Conservation (phyloP, 2,329 filamentous ascomycete species). For the Colletotrichum truncatum region DNA sequence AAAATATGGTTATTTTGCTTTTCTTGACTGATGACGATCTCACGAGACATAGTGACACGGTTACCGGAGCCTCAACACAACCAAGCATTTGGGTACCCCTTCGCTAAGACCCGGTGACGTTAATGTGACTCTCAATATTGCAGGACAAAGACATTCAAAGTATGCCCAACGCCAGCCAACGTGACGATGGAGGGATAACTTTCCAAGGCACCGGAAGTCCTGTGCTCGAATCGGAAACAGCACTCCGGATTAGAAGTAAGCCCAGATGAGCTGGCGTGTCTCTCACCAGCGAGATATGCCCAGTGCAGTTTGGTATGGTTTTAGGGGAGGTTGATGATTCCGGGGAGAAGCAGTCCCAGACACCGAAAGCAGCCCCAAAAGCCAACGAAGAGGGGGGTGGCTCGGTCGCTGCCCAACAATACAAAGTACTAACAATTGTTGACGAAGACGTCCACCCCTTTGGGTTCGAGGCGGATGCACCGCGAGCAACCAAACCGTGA, state of each 20-base stretch:
- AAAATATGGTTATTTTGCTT: too few species aligned
- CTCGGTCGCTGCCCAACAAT: constrained; percentile 23
- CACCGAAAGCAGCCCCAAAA: not conserved
- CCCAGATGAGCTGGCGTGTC: constrained; percentile 16
- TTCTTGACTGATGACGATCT: too few species aligned
- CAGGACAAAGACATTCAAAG: not conserved
- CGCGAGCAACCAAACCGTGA: not conserved
- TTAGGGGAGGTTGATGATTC: not conserved
- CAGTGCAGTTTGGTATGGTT: not conserved
- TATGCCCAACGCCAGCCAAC: not conserved
- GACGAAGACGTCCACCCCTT: not conserved
- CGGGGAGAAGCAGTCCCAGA: not conserved
- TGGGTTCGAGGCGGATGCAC: not conserved
- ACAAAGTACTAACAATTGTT: not conserved
- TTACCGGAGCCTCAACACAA: not conserved
- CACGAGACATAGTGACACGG: not conserved
- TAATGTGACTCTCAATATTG: not conserved
- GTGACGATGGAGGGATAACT: not conserved
- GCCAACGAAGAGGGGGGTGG: not conserved
- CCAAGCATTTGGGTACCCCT: not conserved
- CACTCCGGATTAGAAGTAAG: not conserved
- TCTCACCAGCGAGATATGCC: constrained; percentile 24
- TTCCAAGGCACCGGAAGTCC: not conserved
- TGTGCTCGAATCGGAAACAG: not conserved
- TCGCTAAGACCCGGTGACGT: not conserved